These are phyloP conservation scores for Paracamarosporium sp. DNA, from an alignment of 2,329 filamentous ascomycete species.

Conservation along the genomic window DNA sequence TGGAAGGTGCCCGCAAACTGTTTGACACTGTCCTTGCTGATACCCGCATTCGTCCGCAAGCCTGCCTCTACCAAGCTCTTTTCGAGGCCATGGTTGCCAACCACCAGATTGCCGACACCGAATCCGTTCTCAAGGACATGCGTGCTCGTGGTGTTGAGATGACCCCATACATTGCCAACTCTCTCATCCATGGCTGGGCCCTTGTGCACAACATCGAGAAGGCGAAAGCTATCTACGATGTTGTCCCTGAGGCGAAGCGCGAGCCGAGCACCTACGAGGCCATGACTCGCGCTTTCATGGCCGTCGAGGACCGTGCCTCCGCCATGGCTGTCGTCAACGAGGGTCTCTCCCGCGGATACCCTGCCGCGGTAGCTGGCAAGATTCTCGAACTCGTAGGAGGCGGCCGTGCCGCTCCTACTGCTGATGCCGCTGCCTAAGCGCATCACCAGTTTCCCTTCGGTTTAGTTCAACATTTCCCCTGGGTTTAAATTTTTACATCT, in stretches of 20 bases:
- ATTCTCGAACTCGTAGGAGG: conserved; percentile 80
- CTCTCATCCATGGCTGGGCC: conserved; percentile 96
- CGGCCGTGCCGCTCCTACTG: conserved; percentile 31
- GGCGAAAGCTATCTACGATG: conserved; percentile 78
- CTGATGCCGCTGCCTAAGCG: conserved; percentile 22
- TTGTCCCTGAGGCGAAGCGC: conserved; percentile 77
- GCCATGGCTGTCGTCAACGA: conserved; percentile 84
- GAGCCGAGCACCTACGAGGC: conserved; percentile 99
- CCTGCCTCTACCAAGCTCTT: conserved; percentile 94
- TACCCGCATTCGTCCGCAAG: conserved; percentile 71
- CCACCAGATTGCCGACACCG: conserved; percentile 75
- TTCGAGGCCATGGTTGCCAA: conserved; percentile 98
- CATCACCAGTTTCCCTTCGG: conserved; percentile 6
- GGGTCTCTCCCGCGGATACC: conserved; percentile 90
- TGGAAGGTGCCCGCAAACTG: conserved; percentile 79
- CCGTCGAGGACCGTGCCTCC: conserved; percentile 77
- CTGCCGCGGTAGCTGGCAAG: conserved; percentile 89
- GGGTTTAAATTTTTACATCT: conserved; percentile 15
- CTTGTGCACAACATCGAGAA: conserved; percentile 80
- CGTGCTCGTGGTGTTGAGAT: conserved; percentile 74
- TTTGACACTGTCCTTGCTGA: conserved; percentile 83
- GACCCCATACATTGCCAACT: conserved; percentile 98
- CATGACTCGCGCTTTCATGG: conserved; percentile 93
- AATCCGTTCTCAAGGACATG: conserved; percentile 80
- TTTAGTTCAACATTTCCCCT: conserved; percentile 5